A percentile compares a stretch with the other conserved stretches of the same genome.
These are phyloP conservation scores for Angomonas deanei DNA, from an alignment of 208 protist species.

Conservation along the genomic window DNA sequence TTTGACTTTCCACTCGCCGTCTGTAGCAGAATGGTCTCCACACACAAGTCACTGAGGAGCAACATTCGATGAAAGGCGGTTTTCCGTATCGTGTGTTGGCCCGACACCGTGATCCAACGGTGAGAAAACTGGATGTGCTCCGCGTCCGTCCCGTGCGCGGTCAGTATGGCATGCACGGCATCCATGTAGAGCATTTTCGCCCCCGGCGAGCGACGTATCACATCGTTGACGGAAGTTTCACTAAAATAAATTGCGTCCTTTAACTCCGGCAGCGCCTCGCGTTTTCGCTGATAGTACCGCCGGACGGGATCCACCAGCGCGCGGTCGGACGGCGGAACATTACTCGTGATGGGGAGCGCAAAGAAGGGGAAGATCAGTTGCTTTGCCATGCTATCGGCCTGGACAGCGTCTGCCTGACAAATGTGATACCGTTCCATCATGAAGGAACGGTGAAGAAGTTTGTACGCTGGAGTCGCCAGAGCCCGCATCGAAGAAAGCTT, in stretches of 20 bases:
- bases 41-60: neutral
- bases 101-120: too few relatives aligned
- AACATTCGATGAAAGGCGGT: neutral
- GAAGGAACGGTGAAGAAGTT: neutral
- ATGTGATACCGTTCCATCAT: neutral
- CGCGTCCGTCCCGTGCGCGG: constrained; percentile 19
- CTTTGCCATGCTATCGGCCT: too few relatives aligned
- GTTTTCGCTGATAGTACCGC: constrained; percentile 51
- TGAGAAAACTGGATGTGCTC: neutral
- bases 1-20: neutral
- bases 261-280: constrained; percentile 5
- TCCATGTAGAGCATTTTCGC: constrained; percentile 55
- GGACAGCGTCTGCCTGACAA: neutral
- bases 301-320: constrained; percentile 27
- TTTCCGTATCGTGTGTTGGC: too few relatives aligned
- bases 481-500: neutral
- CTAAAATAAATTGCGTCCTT: constrained; percentile 48
- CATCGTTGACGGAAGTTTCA: constrained; percentile 25
- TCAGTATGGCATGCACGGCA: constrained; percentile 56
- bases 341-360: neutral
- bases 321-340: too few relatives aligned
- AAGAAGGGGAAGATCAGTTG: neutral
- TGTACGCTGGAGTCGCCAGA: neutral
- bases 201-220: constrained; percentile 56
- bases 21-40: neutral